A percentile compares a stretch with the other conserved stretches of the same genome.
Evolutionary conservation across 1,284 basidiomycete species (phyloP).

Genomic region (Cerrena zonata): DNA sequence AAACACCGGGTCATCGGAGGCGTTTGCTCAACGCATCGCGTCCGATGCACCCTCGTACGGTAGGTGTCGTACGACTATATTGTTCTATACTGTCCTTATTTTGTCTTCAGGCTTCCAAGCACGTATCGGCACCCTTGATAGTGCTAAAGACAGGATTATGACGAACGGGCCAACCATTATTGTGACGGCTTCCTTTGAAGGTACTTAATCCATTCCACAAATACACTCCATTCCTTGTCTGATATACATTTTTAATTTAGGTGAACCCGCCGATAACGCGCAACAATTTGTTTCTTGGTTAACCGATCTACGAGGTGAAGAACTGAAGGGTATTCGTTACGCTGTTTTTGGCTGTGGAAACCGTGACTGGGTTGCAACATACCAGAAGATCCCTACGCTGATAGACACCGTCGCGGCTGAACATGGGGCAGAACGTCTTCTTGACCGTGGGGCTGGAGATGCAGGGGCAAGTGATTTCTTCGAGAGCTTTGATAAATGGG

Average conservation of each 20-base stretch:
- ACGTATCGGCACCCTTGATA: slow-evolving; percentile 39
- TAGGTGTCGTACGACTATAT: slow-evolving; percentile 9
- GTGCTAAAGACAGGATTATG: slow-evolving; percentile 33
- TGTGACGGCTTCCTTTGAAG: slow-evolving; percentile 48
- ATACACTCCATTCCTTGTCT: background rate
- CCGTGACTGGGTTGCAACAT: slow-evolving; percentile 47
- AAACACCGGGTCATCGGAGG: slow-evolving; percentile 46
- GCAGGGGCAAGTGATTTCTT: slow-evolving; percentile 41
- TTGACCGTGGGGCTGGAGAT: slow-evolving; percentile 39
- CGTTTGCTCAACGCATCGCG: slow-evolving; percentile 43
- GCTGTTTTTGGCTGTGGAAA: slow-evolving; percentile 52
- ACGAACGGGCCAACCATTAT: slow-evolving; percentile 43
- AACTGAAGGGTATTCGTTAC: slow-evolving; percentile 34
- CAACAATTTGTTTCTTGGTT: slow-evolving; percentile 41
- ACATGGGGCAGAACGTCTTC: slow-evolving; percentile 36
- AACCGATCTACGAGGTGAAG: slow-evolving; percentile 22
- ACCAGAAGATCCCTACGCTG: slow-evolving; percentile 44
- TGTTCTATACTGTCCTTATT: background rate
- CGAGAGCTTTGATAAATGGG: slow-evolving; percentile 43
- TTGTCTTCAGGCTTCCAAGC: slow-evolving; percentile 33
- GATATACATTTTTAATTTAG: slow-evolving; percentile 11
- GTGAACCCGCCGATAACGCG: slow-evolving; percentile 45
- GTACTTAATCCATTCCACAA: slow-evolving; percentile 12
- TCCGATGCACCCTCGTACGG: slow-evolving; percentile 36
- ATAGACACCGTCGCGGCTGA: slow-evolving; percentile 36